Percentiles rank a stretch among this genome's conserved stretches.
Conservation (phyloP, 345 rosid genomes). For the Gossypium australe region DNA sequence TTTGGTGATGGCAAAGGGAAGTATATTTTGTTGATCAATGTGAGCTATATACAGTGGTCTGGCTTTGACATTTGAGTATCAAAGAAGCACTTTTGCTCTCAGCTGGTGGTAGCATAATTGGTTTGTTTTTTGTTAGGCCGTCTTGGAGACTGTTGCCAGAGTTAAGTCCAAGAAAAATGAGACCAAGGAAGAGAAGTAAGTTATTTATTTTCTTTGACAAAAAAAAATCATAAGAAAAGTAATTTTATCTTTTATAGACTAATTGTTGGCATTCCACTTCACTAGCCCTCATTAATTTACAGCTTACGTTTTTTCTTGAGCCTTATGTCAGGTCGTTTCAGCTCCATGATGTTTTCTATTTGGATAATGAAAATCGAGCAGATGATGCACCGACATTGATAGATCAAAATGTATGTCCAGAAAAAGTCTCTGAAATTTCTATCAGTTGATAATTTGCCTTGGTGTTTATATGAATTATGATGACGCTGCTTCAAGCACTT, state of each 20-base stretch:
- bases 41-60: not conserved
- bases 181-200: constrained; percentile 75
- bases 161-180: constrained; percentile 64
- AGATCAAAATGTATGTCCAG: constrained; percentile 64
- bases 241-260: not conserved
- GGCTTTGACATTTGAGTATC: constrained; percentile 4
- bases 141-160: constrained; percentile 76
- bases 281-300: constrained; percentile 13
- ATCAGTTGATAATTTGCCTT: constrained; percentile 7
- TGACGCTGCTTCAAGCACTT: not conserved
- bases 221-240: not conserved
- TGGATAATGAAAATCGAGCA: constrained; percentile 77
- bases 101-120: not conserved
- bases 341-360: constrained; percentile 70
- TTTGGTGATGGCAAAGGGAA: not conserved
- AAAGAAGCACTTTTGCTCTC: not conserved
- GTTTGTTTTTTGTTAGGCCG: constrained; percentile 54
- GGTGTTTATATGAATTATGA: not conserved
- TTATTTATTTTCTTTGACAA: constrained; percentile 13
- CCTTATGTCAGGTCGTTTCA: constrained; percentile 60
- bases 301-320: constrained; percentile 23
- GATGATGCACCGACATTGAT: constrained; percentile 90
- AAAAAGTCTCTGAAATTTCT: not conserved
- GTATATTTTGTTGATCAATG: not conserved
- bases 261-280: not conserved